Base-by-base conservation (phyloP, 2,329 filamentous ascomycete genomes). In the Nothophaeocryptopus gaeumannii region DNA sequence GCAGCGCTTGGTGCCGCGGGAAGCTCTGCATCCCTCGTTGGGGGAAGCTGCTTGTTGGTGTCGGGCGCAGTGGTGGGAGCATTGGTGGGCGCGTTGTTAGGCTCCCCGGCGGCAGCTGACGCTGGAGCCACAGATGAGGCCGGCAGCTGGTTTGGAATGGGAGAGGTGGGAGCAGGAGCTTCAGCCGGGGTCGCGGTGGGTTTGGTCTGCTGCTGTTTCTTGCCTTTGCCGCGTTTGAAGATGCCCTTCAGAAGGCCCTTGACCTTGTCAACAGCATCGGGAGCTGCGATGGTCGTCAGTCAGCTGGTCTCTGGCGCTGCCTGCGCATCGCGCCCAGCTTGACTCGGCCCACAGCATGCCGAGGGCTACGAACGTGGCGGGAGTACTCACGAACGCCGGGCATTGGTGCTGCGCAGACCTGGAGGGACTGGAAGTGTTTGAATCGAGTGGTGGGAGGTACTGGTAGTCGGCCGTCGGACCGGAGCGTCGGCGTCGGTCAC, bases 221-320 rank as follows among this genome's bases (percentile, higher is more conserved):
- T 54, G 40, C 53, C 54, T 42, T 53, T 58, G 34, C 51, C 51
- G 26, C 51, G 58, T 45, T 47, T 56, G 39, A 60, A 56, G 41
- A 60, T 39, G 41, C 55, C 53, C 35, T 60, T 60, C 42, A 60
- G 32, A 38, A 60, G 33, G 15, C 49, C 41, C 51, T 60, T 60
- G 26, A 60, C 52, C 33, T 55, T 56, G 40, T 60, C 55, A n/a
- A 56, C 51, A 46, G 58, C 55, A 45, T 60, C 55, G 31, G 58
- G 58, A 50, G 58, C 55, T 58, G 51, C 13, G 20, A 35, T 10
- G 32, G 35, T 44, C 10, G 42, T 47, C 39, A 47, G 45, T 49
- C 20, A 26, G 20, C 20, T 26, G 20, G 7, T 26, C 20, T 26
- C 20, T 26, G 20, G 20, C 20, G 20, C 20, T 26, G 20, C 20